Percentiles rank a stretch among this genome's conserved stretches.
Evolutionary conservation across 2,329 filamentous ascomycete species (phyloP).

Genomic region (Periconia digitata): DNA sequence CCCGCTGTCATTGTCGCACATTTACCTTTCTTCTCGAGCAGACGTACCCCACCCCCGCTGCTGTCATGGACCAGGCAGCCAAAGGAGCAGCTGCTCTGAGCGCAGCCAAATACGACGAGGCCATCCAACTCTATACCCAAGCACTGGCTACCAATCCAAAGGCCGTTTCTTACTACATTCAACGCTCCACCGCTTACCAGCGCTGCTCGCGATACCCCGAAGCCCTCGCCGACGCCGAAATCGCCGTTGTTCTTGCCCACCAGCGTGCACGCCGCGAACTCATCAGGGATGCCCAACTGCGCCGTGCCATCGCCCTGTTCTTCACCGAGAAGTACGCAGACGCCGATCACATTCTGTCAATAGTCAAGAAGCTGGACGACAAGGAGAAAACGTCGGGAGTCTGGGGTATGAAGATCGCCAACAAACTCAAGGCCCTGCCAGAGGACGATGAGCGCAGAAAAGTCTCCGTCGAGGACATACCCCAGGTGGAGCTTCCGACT

Average conservation of each 20-base stretch:
- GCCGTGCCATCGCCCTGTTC: constrained; percentile 74
- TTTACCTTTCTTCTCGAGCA: too few relatives aligned
- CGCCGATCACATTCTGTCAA: constrained; percentile 68
- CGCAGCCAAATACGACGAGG: constrained; percentile 64
- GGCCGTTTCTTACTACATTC: constrained; percentile 78
- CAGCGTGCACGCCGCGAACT: constrained; percentile 73
- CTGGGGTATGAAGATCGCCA: constrained; percentile 60
- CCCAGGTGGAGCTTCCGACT: constrained; percentile 50
- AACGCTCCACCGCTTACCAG: constrained; percentile 77
- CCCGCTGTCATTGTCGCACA: too few relatives aligned
- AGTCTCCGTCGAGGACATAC: constrained; percentile 51
- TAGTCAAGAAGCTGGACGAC: constrained; percentile 56
- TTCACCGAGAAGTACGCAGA: constrained; percentile 72
- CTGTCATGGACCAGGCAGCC: constrained; percentile 57
- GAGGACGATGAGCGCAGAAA: constrained; percentile 51
- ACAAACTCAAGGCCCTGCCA: constrained; percentile 53
- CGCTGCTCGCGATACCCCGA: constrained; percentile 56
- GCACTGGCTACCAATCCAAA: constrained; percentile 67
- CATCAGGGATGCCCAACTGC: constrained; percentile 79
- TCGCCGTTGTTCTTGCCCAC: constrained; percentile 64
- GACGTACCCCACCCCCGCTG: constrained; percentile 29
- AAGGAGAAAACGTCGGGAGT: constrained; percentile 57
- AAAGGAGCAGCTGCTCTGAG: constrained; percentile 65
- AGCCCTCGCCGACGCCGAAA: constrained; percentile 51
- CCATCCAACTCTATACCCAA: constrained; percentile 64